phyloP scores from a whole-genome alignment of 78 protist species.

The Blattamonas nauphoetae region DNA sequence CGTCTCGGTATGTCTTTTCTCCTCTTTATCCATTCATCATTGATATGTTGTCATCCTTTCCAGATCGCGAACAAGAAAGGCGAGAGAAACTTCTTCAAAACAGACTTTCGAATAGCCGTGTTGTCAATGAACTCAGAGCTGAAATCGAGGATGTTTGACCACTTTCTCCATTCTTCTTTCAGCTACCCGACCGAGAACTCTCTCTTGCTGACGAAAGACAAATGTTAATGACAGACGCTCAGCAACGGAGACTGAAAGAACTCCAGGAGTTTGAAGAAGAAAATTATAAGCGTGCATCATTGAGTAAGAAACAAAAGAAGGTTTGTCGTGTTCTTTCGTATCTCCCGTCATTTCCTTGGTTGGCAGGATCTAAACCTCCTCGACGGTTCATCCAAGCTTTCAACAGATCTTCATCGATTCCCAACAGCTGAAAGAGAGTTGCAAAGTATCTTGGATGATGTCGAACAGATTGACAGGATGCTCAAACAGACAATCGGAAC shows the following conservation, averaged over 20 bases:
- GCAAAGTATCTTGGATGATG: not conserved
- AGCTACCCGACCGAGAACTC: not conserved
- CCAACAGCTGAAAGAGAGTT: not conserved
- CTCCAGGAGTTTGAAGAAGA: not conserved
- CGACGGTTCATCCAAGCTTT: not conserved
- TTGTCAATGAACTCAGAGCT: not conserved
- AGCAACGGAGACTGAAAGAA: not conserved
- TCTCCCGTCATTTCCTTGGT: not conserved
- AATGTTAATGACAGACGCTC: not conserved
- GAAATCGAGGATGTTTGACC: not conserved
- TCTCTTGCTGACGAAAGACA: not conserved
- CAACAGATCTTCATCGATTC: not conserved
- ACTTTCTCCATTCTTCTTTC: not conserved
- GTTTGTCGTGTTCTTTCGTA: not conserved
- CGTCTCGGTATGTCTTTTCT: not conserved
- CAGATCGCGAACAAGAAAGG: not conserved
- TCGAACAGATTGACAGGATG: not conserved
- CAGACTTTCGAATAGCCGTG: not conserved
- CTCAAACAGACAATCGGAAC: not conserved
- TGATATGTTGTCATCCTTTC: not conserved
- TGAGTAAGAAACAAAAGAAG: not conserved
- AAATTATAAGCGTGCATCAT: not conserved
- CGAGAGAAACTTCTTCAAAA: not conserved
- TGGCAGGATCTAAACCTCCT: not conserved
- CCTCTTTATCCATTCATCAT: not conserved